Base-by-base conservation (phyloP, 1,139 yeast genomes). In the Suzukiozyma palmioleophila region DNA sequence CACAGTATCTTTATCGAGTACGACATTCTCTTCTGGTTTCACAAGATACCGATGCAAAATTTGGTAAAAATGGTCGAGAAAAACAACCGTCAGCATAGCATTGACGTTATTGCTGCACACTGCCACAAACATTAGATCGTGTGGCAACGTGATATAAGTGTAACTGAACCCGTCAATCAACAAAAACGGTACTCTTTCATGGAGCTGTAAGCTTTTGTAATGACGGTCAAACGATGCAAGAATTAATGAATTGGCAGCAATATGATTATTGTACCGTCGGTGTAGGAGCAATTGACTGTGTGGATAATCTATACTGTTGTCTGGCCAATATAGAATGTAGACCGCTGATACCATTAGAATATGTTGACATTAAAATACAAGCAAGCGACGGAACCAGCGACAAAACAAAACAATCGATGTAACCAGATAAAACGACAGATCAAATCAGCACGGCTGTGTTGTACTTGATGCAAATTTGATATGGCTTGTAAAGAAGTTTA, bases 21-120 rank as follows among this genome's bases (percentile, higher is more conserved):
- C 5, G 8, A 18, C 27, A 6, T n/a, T 26, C 3, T 9, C 15
- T 4, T 26, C 36, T 22, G 26, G 30, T 10, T 45, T 45, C 38
- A 62, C 53, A 26, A 69, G 52, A 45, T 67, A 70, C 35, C 60
- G 65, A 32, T 48, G 46, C 33, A 70, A 45, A 4, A 67, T 55
- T 13, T 53, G 50, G 39, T 63, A 59, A 42, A 70, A 61, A 37
- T 62, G 58, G 39, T 61, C 54, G 14, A 70, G 53, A 41, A 69
- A 69, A 28, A 65, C 50, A 9, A 69, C 56, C 26, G 60, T 57
- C 69, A 64, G 72, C 75, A 71, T 68, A 25, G 63, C 71, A 49
- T 68, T 62, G 27, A 57, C 46, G 43, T 70, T 70, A 29, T 46
- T 42, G n/a, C 55, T 45, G 1, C 69, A 52, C 6, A 62, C 70